These are phyloP conservation scores for Apiospora kogelbergensis DNA, from an alignment of 2,329 filamentous ascomycete genomes.

Conservation along the genomic window DNA sequence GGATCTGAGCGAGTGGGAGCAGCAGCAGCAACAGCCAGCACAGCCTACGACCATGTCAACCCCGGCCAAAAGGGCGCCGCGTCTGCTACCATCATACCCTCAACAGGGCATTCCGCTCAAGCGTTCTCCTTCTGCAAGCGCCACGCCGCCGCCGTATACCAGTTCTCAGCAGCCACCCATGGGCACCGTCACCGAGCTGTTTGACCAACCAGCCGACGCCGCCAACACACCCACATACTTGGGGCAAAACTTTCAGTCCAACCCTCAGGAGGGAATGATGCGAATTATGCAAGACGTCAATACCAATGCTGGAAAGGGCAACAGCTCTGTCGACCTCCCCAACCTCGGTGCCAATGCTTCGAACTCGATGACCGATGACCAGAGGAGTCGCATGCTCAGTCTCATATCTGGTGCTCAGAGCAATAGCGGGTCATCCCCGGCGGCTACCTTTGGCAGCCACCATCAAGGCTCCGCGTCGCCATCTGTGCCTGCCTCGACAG, in stretches of 20 bases:
- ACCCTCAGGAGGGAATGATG: constrained; percentile 63
- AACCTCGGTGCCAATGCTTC: constrained; percentile 57
- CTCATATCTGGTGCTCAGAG: constrained; percentile 51
- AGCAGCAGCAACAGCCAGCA: constrained; percentile 46
- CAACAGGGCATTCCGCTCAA: constrained; percentile 29
- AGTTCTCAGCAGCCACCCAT: constrained; percentile 42
- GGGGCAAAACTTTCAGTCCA: constrained; percentile 56
- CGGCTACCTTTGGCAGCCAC: constrained; percentile 15
- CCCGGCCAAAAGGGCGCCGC: constrained; percentile 49
- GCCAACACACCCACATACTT: constrained; percentile 47
- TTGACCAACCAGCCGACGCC: constrained; percentile 51
- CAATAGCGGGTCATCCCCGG: constrained; percentile 19
- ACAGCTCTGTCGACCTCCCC: constrained; percentile 46
- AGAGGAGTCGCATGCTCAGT: constrained; percentile 58
- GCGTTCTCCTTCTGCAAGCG: constrained; percentile 29
- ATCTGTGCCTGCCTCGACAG: constrained; percentile 30
- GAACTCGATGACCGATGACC: constrained; percentile 54
- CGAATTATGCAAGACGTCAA: constrained; percentile 66
- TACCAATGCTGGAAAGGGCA: constrained; percentile 45
- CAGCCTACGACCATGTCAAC: constrained; percentile 39
- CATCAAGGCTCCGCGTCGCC: constrained; percentile 21
- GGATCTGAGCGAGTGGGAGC: constrained; percentile 60
- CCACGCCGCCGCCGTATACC: constrained; percentile 30
- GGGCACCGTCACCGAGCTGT: constrained; percentile 61
- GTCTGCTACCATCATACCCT: constrained; percentile 56